A percentile compares a stretch with the other conserved stretches of the same genome.
Conservation (phyloP, 345 rosid genomes). For the Clarkia xantiana region DNA sequence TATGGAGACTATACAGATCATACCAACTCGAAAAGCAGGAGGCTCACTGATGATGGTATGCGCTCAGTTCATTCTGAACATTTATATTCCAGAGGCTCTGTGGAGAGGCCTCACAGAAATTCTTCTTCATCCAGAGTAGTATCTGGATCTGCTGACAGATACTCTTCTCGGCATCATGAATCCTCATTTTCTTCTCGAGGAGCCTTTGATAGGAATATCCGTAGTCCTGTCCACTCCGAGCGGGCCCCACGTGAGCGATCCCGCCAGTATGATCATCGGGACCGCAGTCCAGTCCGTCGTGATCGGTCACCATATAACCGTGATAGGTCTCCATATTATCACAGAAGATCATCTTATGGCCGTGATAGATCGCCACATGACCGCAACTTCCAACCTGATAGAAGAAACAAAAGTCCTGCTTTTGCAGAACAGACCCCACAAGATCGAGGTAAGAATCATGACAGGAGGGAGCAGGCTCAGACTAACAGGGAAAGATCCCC, state of each 20-base stretch:
- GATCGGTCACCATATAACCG: conserved; percentile 14
- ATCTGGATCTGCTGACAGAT: conserved; percentile 49
- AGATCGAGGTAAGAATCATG: conserved; percentile 38
- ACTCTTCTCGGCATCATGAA: conserved; percentile 63
- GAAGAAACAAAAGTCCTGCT: conserved; percentile 68
- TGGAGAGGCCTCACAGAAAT: conserved; percentile 46
- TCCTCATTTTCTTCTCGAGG: conserved; percentile 48
- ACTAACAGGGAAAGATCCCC: conserved; percentile 46
- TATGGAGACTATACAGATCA: conserved; percentile 47
- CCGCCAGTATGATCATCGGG: conserved; percentile 52
- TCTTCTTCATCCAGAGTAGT: conserved; percentile 48
- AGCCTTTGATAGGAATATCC: conserved; percentile 60
- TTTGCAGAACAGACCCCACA: conserved; percentile 43
- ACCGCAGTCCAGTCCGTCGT: conserved; percentile 41
- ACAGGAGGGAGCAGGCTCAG: conserved; percentile 40
- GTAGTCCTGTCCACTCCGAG: conserved; percentile 62
- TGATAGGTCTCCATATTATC: conserved; percentile 16
- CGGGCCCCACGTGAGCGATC: conserved; percentile 59
- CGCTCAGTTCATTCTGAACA: conserved; percentile 49
- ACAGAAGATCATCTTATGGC: conserved; percentile 21
- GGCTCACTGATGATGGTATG: conserved; percentile 50
- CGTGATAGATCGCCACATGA: conserved; percentile 69
- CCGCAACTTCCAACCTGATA: conserved; percentile 47
- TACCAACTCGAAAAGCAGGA: conserved; percentile 59
- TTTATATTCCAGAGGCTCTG: conserved; percentile 40